Base-by-base conservation (phyloP, 2,329 filamentous ascomycete species). In the Cryoendolithus antarcticus region DNA sequence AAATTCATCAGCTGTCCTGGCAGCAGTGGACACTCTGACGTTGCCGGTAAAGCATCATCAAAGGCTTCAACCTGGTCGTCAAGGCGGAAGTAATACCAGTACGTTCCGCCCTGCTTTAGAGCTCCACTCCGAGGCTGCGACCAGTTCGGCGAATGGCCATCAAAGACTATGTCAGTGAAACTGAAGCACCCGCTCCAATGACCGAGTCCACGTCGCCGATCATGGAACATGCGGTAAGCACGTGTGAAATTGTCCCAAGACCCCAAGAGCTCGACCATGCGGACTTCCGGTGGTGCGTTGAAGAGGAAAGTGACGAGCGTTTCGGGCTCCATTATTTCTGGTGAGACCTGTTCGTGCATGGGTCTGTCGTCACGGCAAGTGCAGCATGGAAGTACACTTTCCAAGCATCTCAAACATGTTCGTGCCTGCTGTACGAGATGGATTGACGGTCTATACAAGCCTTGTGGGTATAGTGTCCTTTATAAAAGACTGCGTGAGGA, bases 51-150 rank as follows among this genome's bases (percentile, higher is more conserved):
- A 2, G 74, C 64, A 21, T 79, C 67, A 57, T 94, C 85, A 58
- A 85, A 77, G 37, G 74, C 77, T 61, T 95, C 88, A 28, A 77
- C 69, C 35, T 80, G 77, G 49, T 80, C 78, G 60, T 95, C 78
- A 32, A 95, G 61, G 57, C 88, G 77, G 62, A 94, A 95, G 83
- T 91, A 95, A 69, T 93, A 96, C 72, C 89, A 95, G 62, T 95
- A 95, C 10, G 81, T 91, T 44, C 82, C 77, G 33, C 88, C 88
- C 83, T 94, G 94, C 61, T 82, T 91, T 47, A 95, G 71, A 38
- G 82, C 88, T 42, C 86, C 86, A 49, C 75, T 74, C 51, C 85
- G 75, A 51, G 74, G 75, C 27, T 68, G 63, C 13, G 60, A 61
- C 37, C 64, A 69, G 49, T 64, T 54, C 11, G 67, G 61, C 35